Evolutionary conservation across 768 basidiomycete species (phyloP).

Genomic region (Xanthoconium purpureum): DNA sequence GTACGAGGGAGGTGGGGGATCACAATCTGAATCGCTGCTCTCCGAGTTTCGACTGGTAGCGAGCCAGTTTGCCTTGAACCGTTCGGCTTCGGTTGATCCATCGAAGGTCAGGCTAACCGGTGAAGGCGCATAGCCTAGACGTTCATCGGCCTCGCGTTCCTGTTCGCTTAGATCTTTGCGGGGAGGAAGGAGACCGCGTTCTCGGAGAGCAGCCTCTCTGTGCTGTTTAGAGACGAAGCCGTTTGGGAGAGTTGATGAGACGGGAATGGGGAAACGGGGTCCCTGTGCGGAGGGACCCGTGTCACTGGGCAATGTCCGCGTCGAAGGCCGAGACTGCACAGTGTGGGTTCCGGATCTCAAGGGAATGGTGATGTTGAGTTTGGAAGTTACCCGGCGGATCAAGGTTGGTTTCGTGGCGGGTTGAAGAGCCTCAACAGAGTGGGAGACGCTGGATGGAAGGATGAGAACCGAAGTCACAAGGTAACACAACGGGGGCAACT

Average conservation of each 20-base stretch:
- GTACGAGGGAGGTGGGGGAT: not conserved
- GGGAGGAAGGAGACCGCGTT: slow-evolving; percentile 56
- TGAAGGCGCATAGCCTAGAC: slow-evolving; percentile 37
- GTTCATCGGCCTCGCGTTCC: slow-evolving; percentile 41
- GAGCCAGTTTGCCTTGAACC: slow-evolving; percentile 55
- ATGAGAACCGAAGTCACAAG: not conserved
- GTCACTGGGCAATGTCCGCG: slow-evolving; percentile 9
- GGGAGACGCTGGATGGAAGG: not conserved
- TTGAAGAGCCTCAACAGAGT: not conserved
- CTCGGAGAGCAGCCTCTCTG: slow-evolving; percentile 55
- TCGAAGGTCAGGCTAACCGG: slow-evolving; percentile 22
- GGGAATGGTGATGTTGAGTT: slow-evolving; percentile 23
- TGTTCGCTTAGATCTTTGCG: slow-evolving; percentile 34
- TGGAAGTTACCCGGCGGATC: slow-evolving; percentile 32
- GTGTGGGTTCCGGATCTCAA: not conserved
- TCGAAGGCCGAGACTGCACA: slow-evolving; percentile 12
- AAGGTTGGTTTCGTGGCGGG: slow-evolving; percentile 15
- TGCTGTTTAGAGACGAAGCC: slow-evolving; percentile 20
- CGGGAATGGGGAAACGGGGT: slow-evolving; percentile 3
- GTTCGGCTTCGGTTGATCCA: slow-evolving; percentile 45
- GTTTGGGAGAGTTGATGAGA: slow-evolving; percentile 21
- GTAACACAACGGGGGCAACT: not conserved
- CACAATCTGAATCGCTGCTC: slow-evolving; percentile 24
- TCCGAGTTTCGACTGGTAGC: slow-evolving; percentile 34
- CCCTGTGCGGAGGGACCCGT: not conserved